These are phyloP conservation scores for Myxozyma mucilagina DNA, from an alignment of 805 yeast species.

Conservation along the genomic window DNA sequence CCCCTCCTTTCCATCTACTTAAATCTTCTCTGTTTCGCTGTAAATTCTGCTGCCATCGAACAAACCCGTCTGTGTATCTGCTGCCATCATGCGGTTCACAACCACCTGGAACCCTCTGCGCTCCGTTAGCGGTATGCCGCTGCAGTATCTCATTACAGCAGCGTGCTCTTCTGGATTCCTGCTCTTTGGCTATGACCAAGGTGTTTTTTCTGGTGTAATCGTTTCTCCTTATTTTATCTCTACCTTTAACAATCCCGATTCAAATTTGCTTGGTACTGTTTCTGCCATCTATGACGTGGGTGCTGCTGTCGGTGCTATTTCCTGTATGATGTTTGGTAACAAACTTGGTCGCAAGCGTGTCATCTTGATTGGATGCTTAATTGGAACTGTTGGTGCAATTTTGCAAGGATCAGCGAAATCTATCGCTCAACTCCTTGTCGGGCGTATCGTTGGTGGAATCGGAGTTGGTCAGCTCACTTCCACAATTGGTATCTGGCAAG, in stretches of 20 bases:
- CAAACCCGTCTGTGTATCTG: neutral
- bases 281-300: constrained; percentile 62
- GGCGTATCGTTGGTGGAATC: constrained; percentile 63
- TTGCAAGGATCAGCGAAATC: constrained; percentile 56
- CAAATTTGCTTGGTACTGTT: constrained; percentile 35
- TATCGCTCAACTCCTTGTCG: constrained; percentile 72
- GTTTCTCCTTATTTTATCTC: constrained; percentile 51
- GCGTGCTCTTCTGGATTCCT: constrained; percentile 38
- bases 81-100: neutral
- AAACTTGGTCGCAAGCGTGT: constrained; percentile 64
- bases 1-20: neutral
- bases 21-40: neutral
- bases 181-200: constrained; percentile 38
- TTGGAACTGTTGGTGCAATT: constrained; percentile 61
- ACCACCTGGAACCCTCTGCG: constrained; percentile 5
- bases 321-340: constrained; percentile 64
- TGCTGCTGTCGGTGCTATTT: constrained; percentile 71
- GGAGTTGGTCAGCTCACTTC: constrained; percentile 79
- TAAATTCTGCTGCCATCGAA: neutral
- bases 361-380: constrained; percentile 56
- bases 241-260: constrained; percentile 27
- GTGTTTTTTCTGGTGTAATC: constrained; percentile 53
- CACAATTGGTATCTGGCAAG: constrained; percentile 81
- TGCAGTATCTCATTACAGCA: constrained; percentile 14
- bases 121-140: constrained; percentile 6